Evolutionary conservation across 192 early-diverging fungal species (phyloP).

Genomic region (Rhizoclosmatium globosum): DNA sequence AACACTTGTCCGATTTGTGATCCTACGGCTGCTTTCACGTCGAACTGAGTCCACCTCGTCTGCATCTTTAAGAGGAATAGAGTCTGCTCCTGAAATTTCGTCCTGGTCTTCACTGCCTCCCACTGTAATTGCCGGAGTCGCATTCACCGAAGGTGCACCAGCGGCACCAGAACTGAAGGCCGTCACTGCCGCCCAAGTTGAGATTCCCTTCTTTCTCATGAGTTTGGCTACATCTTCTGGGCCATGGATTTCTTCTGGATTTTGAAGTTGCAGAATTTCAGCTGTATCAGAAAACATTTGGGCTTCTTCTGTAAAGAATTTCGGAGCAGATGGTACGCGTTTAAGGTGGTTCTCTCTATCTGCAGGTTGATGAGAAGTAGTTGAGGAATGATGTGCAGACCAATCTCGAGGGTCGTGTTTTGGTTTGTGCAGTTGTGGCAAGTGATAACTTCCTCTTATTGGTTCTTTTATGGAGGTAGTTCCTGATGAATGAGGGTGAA

Average conservation of each 20-base stretch:
- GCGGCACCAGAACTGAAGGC: constrained; percentile 5
- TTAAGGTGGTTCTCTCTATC: no score
- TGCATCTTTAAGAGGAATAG: neutral
- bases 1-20: neutral
- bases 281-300: neutral
- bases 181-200: constrained; percentile 27
- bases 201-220: constrained; percentile 30
- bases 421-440: no score
- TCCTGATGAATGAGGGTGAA: no score
- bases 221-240: constrained; percentile 1
- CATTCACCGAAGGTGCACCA: neutral
- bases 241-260: neutral
- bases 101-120: neutral
- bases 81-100: neutral
- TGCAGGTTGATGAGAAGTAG: no score
- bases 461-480: no score
- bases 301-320: neutral
- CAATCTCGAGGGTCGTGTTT: no score
- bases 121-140: neutral
- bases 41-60: neutral
- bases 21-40: no score
- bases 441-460: no score
- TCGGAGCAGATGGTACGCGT: neutral
- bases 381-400: no score
- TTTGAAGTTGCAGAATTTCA: neutral